A percentile compares a stretch with the other conserved stretches of the same genome.
Evolutionary conservation across 1,284 basidiomycete species (phyloP).

Genomic region (Gastroboletus turbinatus): DNA sequence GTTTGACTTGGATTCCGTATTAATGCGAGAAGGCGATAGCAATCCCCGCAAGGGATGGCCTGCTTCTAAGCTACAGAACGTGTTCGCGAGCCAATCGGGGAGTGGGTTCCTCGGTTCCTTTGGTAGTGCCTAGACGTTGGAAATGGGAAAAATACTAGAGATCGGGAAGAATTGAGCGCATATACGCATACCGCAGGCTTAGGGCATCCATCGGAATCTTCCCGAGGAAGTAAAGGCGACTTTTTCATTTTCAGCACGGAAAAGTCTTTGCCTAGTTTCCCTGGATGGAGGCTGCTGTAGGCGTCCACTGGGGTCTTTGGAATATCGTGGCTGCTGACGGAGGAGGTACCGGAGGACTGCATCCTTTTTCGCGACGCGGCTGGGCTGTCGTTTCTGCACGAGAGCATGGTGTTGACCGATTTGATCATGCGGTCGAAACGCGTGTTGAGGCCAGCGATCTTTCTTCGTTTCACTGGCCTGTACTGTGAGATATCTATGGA

Average conservation of each 20-base stretch:
- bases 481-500: conserved; percentile 10
- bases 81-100: conserved; percentile 48
- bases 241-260: conserved; percentile 44
- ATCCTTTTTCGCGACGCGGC: conserved; percentile 31
- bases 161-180: conserved; percentile 23
- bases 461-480: conserved; percentile 43
- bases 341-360: conserved; percentile 46
- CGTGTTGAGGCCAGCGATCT: conserved; percentile 51
- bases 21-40: conserved; percentile 28
- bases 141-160: conserved; percentile 16
- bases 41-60: conserved; percentile 47
- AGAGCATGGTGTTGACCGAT: conserved; percentile 46
- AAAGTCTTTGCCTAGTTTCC: conserved; percentile 41
- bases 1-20: neutral
- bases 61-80: conserved; percentile 41
- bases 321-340: conserved; percentile 41
- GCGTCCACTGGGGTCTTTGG: conserved; percentile 46
- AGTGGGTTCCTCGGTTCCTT: conserved; percentile 28
- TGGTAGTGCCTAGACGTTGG: conserved; percentile 15
- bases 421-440: conserved; percentile 67
- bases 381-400: conserved; percentile 19
- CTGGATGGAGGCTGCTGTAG: conserved; percentile 36
- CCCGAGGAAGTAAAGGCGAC: conserved; percentile 10
- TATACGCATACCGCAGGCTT: conserved; percentile 35
- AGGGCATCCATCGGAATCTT: conserved; percentile 9